phyloP scores from a whole-genome alignment of 2,329 filamentous ascomycete genomes.

The Penicillium sp. region DNA sequence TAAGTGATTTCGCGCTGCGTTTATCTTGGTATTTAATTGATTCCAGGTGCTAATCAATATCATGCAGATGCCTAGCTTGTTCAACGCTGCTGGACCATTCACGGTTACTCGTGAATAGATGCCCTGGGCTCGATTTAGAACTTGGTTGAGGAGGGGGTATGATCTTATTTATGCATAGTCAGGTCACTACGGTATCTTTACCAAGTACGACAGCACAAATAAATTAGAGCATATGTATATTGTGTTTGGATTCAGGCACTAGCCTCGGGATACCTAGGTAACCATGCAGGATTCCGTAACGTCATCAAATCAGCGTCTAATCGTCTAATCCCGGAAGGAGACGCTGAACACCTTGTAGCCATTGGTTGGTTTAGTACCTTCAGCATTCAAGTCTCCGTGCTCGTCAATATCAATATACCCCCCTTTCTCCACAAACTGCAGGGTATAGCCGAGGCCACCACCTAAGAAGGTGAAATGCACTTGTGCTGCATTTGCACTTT shows the following conservation, averaged over 20 bases:
- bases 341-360: conserved; percentile 36
- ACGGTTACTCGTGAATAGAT: conserved; percentile 18
- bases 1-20: background rate
- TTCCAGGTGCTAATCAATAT: background rate
- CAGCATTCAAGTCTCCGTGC: conserved; percentile 8
- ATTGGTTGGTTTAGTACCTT: background rate
- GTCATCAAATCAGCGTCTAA: background rate
- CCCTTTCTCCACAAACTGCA: conserved; percentile 28
- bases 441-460: conserved; percentile 34
- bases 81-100: conserved; percentile 30
- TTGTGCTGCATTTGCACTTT: conserved; percentile 22
- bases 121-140: background rate
- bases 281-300: background rate
- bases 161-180: background rate
- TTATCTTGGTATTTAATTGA: background rate
- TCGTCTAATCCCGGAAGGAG: conserved; percentile 27
- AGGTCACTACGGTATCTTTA: background rate
- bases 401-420: conserved; percentile 19
- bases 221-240: background rate
- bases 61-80: conserved; percentile 28
- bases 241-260: background rate
- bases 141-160: background rate
- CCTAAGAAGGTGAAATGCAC: conserved; percentile 36
- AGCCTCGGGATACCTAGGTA: background rate
- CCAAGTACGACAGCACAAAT: background rate